phyloP scores from a whole-genome alignment of 176 grass and related monocot species.

The Oryza punctata region DNA sequence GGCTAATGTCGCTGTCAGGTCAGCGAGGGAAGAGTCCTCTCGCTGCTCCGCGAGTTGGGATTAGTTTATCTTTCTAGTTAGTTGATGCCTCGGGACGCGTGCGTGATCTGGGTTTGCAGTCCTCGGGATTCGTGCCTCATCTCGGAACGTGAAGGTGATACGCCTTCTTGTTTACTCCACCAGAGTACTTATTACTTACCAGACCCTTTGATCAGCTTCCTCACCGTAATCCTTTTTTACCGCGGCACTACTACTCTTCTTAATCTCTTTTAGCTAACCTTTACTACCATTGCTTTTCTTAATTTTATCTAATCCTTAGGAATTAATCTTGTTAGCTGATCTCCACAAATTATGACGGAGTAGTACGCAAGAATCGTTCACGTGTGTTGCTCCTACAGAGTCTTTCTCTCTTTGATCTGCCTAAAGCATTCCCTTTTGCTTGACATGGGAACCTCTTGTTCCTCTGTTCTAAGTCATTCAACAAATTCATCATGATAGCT shows the following conservation, averaged over 20 bases:
- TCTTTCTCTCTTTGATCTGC: too few species aligned
- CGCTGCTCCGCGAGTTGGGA: neutral
- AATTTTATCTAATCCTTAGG: too few species aligned
- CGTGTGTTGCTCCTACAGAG: too few species aligned
- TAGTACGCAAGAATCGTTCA: too few species aligned
- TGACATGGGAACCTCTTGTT: neutral
- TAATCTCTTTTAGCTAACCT: too few species aligned
- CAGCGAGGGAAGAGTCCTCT: neutral
- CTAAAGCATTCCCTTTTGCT: neutral
- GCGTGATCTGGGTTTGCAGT: slow-evolving; percentile 16
- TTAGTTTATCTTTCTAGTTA: neutral
- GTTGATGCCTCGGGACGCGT: slow-evolving; percentile 18
- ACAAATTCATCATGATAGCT: neutral
- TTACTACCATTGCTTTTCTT: too few species aligned
- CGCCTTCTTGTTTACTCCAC: neutral
- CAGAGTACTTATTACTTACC: too few species aligned
- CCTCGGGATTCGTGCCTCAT: slow-evolving; percentile 37
- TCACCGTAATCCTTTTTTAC: too few species aligned
- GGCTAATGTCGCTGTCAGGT: neutral
- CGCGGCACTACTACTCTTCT: too few species aligned
- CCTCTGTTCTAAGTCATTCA: neutral
- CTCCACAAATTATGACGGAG: too few species aligned
- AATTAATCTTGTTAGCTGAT: too few species aligned
- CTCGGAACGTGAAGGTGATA: neutral
- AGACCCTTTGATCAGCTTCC: too few species aligned